Evolutionary conservation across 1,284 basidiomycete species (phyloP).

Genomic region (Leccinum pseudoinsigne): DNA sequence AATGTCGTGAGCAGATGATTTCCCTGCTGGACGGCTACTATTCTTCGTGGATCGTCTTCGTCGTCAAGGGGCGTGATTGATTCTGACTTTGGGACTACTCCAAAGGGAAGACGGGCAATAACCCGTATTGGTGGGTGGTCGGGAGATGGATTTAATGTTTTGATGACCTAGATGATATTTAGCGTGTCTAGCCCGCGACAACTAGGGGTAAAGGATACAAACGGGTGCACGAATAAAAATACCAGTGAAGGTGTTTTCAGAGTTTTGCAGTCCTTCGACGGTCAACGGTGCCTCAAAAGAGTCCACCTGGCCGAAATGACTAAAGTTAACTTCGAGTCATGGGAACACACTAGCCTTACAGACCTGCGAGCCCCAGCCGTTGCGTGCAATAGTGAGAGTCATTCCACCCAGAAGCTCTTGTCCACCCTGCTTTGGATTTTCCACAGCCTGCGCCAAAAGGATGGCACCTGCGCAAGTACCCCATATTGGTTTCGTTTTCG

Average conservation of each 20-base stretch:
- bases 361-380: slow-evolving; percentile 88
- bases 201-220: slow-evolving; percentile 24
- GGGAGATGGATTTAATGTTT: slow-evolving; percentile 45
- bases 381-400: slow-evolving; percentile 80
- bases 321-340: neutral
- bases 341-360: neutral
- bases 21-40: slow-evolving; percentile 89
- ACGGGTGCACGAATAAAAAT: slow-evolving; percentile 97
- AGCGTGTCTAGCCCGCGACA: neutral
- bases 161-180: slow-evolving; percentile 53
- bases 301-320: slow-evolving; percentile 59
- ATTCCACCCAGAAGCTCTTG: slow-evolving; percentile 88
- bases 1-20: slow-evolving; percentile 87
- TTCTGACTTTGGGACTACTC: slow-evolving; percentile 54
- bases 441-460: slow-evolving; percentile 72
- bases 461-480: slow-evolving; percentile 98
- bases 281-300: slow-evolving; percentile 84
- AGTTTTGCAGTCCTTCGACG: slow-evolving; percentile 63
- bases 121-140: slow-evolving; percentile 57
- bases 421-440: slow-evolving; percentile 84
- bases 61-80: slow-evolving; percentile 33
- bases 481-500: slow-evolving; percentile 78
- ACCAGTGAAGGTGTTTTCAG: slow-evolving; percentile 73
- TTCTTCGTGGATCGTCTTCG: slow-evolving; percentile 53
- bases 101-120: slow-evolving; percentile 71